Evolutionary conservation across 129 eudicot genomes (phyloP), one percentile per base, ranked within the genome.

Genomic region (Centaurea solstitialis): DNA sequence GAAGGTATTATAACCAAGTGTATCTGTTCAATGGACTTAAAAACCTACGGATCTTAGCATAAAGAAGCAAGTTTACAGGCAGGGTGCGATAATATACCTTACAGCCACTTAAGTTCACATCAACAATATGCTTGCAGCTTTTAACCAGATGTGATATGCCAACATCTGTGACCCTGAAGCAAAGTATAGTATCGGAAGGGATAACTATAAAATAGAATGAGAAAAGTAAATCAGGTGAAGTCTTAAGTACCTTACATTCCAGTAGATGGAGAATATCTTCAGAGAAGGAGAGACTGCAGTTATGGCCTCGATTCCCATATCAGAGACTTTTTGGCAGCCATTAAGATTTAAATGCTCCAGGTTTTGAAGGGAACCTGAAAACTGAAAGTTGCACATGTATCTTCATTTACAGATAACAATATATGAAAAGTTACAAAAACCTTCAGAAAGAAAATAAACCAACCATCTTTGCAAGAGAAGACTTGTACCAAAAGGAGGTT

Each of bases 31-130:
- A 69, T 2, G 22, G 12, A 50, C 78, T 33, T 65, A 24, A 18
- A 73, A 69, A 68, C 39, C 20, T 53, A 10, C 47, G 39, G 22
- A 30, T 38, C 76, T 38, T 64, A 26, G 53, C 50, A 67, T 78
- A 23, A 18, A 35, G 50, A 47, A 74, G 15, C 24, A 74, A 76
- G 75, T 24, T 12, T 66, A 35, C 53, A 22, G 18, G n/a, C 47
- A 76, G 17, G 13, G 9, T 50, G 4, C 1, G 35, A 61, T 21
- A 68, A 45, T 61, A 71, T 87, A 96, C 99, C 98, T 93, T 96
- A 72, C 98, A 96, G 80, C 99, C 99, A 87, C 99, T 96, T 79
- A 96, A 76, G 88, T 96, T 96, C 89, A 96, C 84, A 82, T 96
- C 98, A 85, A 86, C 84, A 45, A 96, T 83, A 68, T 83, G 87